A percentile compares a stretch with the other conserved stretches of the same genome.
phyloP scores from a whole-genome alignment of 306 rosid genomes.

The Trichosanthes truncata region DNA sequence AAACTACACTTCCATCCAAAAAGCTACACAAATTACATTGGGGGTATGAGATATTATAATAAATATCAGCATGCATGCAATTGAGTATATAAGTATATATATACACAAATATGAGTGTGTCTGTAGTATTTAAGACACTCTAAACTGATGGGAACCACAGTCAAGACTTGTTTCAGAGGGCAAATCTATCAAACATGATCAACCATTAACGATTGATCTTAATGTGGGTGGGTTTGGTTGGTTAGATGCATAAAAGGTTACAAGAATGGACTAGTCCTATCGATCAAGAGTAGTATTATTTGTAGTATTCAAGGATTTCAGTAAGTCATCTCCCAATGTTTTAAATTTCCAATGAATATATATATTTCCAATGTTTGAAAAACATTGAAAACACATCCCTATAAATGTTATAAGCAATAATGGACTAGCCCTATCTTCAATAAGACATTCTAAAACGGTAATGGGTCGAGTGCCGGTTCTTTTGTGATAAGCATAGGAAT shows the following conservation, averaged over 20 bases:
- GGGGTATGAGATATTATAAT: conserved; percentile 2
- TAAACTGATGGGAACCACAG: not conserved
- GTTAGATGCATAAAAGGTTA: not conserved
- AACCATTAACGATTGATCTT: not conserved
- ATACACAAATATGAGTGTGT: not conserved
- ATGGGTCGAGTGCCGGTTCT: not conserved
- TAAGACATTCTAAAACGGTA: not conserved
- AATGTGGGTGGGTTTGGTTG: not conserved
- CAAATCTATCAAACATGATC: not conserved
- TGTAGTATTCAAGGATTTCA: not conserved
- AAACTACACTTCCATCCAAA: not conserved
- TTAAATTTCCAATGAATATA: not conserved
- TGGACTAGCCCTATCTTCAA: not conserved
- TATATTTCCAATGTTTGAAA: not conserved
- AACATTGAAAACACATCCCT: not conserved
- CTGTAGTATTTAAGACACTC: not conserved
- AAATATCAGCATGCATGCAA: not conserved
- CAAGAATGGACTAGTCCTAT: not conserved
- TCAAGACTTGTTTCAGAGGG: not conserved
- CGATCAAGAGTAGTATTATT: not conserved
- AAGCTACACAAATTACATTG: conserved; percentile 10
- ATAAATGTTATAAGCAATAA: not conserved
- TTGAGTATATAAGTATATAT: not conserved
- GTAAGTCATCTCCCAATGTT: not conserved
- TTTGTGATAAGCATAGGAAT: not conserved